A percentile compares a stretch with the other conserved stretches of the same genome.
Evolutionary conservation across 352 stramenopile genomes (phyloP).

Genomic region (Globisporangium paroecandrum): DNA sequence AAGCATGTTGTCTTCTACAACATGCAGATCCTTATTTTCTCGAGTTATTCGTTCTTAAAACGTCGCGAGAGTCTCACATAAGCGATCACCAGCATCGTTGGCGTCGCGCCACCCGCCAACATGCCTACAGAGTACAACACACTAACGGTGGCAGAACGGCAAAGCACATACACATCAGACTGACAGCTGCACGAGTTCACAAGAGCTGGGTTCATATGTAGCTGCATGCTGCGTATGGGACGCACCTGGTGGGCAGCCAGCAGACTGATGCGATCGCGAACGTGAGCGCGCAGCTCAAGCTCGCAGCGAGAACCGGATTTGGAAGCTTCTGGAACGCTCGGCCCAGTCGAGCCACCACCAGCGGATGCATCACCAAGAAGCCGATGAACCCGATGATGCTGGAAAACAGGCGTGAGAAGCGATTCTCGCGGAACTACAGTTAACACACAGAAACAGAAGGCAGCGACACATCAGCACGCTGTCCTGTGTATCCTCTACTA

Average conservation of each 20-base stretch:
- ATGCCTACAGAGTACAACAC: conserved; percentile 47
- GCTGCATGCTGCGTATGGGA: not conserved
- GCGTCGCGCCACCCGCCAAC: conserved; percentile 27
- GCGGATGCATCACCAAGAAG: conserved; percentile 51
- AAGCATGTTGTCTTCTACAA: too few relatives aligned
- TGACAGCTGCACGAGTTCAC: not conserved
- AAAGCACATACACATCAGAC: not conserved
- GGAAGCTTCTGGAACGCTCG: conserved; percentile 32
- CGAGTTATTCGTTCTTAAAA: conserved; percentile 31
- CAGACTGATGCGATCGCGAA: conserved; percentile 41
- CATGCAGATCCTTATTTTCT: too few relatives aligned
- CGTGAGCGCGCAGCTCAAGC: conserved; percentile 43
- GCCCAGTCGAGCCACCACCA: conserved; percentile 30
- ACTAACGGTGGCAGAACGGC: conserved; percentile 20
- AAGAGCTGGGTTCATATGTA: not conserved
- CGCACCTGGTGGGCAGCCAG: conserved; percentile 54
- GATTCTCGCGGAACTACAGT: conserved; percentile 50
- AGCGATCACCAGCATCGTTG: conserved; percentile 26
- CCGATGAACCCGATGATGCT: conserved; percentile 62
- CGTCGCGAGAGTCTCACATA: conserved; percentile 20
- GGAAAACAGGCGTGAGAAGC: conserved; percentile 63
- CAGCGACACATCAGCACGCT: not conserved
- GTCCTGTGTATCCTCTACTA: not conserved
- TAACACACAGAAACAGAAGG: not conserved
- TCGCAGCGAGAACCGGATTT: conserved; percentile 41